A percentile compares a stretch with the other conserved stretches of the same genome.
These are phyloP conservation scores for Arabidopsis arenosa DNA, from an alignment of 345 rosid species.

Conservation along the genomic window DNA sequence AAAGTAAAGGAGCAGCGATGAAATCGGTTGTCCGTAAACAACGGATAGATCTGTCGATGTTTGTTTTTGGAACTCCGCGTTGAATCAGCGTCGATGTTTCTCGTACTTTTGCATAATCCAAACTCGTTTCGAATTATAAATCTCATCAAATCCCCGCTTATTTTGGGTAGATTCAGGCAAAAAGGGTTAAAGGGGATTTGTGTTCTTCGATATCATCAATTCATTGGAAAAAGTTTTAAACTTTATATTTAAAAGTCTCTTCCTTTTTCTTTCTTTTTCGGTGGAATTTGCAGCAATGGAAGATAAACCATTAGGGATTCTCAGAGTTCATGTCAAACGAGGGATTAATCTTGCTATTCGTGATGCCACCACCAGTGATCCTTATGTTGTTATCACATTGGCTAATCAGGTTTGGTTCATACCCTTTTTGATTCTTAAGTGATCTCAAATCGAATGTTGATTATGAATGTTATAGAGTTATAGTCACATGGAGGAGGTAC, in stretches of 20 bases:
- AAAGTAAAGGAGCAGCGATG: conserved; percentile 45
- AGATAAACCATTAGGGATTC: conserved; percentile 49
- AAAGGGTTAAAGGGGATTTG: conserved; percentile 18
- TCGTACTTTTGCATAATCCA: conserved; percentile 1
- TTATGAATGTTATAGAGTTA: not conserved
- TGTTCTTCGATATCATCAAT: conserved; percentile 11
- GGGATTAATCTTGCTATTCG: conserved; percentile 58
- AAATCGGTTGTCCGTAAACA: conserved; percentile 29
- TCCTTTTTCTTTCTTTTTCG: conserved; percentile 1
- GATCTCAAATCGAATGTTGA: not conserved
- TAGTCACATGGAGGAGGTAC: conserved; percentile 33
- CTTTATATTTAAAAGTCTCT: conserved; percentile 3
- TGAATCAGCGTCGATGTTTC: conserved; percentile 11
- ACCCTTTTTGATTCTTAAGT: not conserved
- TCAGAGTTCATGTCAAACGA: conserved; percentile 52
- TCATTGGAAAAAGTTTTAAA: not conserved
- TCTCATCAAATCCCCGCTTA: conserved; percentile 11
- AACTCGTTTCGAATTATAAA: conserved; percentile 22
- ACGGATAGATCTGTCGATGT: conserved; percentile 14
- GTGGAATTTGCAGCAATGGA: conserved; percentile 49
- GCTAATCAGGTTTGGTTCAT: conserved; percentile 49
- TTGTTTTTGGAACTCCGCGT: conserved; percentile 36
- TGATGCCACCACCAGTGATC: conserved; percentile 57
- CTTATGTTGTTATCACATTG: conserved; percentile 57
- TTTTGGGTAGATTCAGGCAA: conserved; percentile 36